A percentile compares a stretch with the other conserved stretches of the same genome.
Conservation (phyloP, 2,329 filamentous ascomycete genomes). For the Elsinoe ampelina region DNA sequence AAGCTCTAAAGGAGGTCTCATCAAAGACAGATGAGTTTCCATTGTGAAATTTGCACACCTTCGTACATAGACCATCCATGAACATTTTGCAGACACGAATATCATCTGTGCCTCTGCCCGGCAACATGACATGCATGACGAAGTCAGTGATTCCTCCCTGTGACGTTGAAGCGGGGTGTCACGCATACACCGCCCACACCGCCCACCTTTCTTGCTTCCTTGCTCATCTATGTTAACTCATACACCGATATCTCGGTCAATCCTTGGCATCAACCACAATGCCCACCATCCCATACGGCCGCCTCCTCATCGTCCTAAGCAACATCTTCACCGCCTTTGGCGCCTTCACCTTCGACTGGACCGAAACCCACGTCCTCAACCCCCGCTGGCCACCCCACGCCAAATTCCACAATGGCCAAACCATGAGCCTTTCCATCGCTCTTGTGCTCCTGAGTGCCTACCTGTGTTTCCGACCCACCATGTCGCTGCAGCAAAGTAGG, state of each 20-base stretch:
- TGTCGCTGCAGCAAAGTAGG: background rate
- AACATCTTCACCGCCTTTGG: background rate
- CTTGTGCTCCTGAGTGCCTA: conserved; percentile 33
- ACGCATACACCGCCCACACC: background rate
- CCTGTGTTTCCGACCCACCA: conserved; percentile 15
- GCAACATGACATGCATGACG: too few relatives aligned
- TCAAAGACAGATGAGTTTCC: background rate
- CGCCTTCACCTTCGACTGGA: conserved; percentile 10
- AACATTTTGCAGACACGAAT: too few relatives aligned
- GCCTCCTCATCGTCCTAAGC: background rate
- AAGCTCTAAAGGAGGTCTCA: background rate
- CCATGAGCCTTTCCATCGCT: conserved; percentile 38
- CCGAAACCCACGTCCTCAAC: conserved; percentile 9
- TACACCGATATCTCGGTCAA: background rate
- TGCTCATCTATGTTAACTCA: background rate
- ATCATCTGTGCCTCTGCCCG: too few relatives aligned
- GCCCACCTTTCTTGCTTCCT: too few relatives aligned
- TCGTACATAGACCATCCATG: background rate
- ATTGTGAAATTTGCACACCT: background rate
- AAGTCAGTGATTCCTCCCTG: background rate
- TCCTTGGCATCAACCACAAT: background rate
- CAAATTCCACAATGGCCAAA: conserved; percentile 45
- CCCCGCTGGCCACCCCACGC: conserved; percentile 10
- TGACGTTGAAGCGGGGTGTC: background rate
- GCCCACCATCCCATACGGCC: background rate